These are phyloP conservation scores for Furcasterigmium furcatum DNA, from an alignment of 2,329 filamentous ascomycete species.

Conservation along the genomic window DNA sequence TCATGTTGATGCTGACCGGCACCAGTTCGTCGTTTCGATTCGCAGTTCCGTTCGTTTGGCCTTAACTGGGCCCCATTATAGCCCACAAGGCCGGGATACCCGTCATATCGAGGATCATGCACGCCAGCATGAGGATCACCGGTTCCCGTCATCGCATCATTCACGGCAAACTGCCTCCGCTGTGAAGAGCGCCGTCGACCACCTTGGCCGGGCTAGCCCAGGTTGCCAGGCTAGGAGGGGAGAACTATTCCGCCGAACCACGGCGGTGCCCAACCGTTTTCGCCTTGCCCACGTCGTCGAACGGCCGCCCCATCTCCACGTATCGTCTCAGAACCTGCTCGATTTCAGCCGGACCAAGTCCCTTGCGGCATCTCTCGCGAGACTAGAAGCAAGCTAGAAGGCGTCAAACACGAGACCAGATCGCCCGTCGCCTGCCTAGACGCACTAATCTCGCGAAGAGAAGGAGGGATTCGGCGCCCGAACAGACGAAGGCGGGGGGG, in stretches of 20 bases:
- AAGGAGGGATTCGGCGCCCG: not conserved
- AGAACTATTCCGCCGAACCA: no score
- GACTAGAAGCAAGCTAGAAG: not conserved
- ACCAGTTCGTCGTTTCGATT: constrained; percentile 2
- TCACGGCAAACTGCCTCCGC: not conserved
- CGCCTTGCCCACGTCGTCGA: no score
- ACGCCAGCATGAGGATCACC: constrained; percentile 7
- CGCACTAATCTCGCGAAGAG: no score
- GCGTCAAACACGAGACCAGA: not conserved
- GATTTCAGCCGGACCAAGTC: not conserved
- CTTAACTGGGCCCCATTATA: constrained; percentile 14
- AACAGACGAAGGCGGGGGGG: not conserved
- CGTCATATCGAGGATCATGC: constrained; percentile 4
- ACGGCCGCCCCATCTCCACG: not conserved
- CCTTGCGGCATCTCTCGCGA: not conserved
- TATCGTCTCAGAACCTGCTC: not conserved
- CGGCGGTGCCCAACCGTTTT: no score
- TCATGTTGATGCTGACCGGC: constrained; percentile 18
- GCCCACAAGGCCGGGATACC: constrained; percentile 7
- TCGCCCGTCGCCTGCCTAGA: not conserved
- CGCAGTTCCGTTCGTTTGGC: constrained; percentile 10
- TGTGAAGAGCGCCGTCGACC: no score
- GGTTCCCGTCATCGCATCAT: constrained; percentile 6
- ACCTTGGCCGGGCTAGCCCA: no score
- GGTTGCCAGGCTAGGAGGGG: no score